Evolutionary conservation across 2,329 filamentous ascomycete species (phyloP).

Genomic region (Sphaceloma murrayae): DNA sequence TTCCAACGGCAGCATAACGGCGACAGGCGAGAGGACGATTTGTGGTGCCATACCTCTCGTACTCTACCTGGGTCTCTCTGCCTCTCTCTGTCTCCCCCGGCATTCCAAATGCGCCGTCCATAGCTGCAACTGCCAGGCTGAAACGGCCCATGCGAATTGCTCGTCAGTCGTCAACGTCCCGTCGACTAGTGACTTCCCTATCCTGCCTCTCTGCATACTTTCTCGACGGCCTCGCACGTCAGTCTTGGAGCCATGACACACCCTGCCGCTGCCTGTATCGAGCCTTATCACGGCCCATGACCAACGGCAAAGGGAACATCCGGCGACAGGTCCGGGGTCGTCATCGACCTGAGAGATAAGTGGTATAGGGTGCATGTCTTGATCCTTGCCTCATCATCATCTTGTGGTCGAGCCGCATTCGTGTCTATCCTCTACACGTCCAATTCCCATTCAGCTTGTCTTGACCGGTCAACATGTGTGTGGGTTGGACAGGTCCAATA

Average conservation of each 20-base stretch:
- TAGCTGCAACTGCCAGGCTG: conserved; percentile 14
- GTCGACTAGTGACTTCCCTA: conserved; percentile 15
- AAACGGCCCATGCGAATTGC: conserved; percentile 12
- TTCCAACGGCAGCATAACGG: conserved; percentile 9
- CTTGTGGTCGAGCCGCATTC: too few relatives aligned
- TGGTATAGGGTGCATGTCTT: neutral
- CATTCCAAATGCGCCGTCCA: conserved; percentile 16
- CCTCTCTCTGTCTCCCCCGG: neutral
- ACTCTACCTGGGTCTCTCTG: neutral
- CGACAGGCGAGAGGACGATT: neutral
- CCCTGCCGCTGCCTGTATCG: conserved; percentile 5
- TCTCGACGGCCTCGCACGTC: neutral
- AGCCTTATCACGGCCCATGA: conserved; percentile 1
- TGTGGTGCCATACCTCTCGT: too few relatives aligned
- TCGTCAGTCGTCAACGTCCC: conserved; percentile 13
- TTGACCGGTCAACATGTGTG: neutral
- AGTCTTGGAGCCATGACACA: conserved; percentile 1
- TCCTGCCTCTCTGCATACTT: conserved; percentile 2
- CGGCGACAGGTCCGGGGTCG: neutral
- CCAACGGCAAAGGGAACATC: neutral
- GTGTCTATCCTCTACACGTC: neutral
- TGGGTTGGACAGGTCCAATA: conserved; percentile 6
- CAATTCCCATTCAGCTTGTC: neutral
- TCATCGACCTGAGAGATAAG: too few relatives aligned
- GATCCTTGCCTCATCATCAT: neutral